phyloP scores from a whole-genome alignment of 2,329 filamentous ascomycete species.

The Thermothelomyces thermophilus region DNA sequence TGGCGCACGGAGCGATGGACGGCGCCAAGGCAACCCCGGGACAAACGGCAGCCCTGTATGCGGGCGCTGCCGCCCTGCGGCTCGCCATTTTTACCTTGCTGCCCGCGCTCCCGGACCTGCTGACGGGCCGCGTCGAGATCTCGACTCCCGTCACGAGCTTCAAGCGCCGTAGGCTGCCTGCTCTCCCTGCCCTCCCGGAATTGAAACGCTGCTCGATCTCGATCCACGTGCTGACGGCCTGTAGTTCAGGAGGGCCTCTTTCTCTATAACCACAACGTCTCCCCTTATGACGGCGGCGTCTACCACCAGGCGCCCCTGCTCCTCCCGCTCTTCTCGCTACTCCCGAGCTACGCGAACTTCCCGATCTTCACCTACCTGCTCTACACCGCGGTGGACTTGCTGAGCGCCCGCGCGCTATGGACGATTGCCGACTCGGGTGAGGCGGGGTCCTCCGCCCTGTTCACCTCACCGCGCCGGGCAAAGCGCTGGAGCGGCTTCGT shows the following conservation, averaged over 20 bases:
- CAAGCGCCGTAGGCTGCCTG: slow-evolving; percentile 68
- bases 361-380: slow-evolving; percentile 72
- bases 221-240: background rate
- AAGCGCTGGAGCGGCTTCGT: slow-evolving; percentile 68
- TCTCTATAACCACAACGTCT: slow-evolving; percentile 92
- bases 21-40: slow-evolving; percentile 34
- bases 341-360: slow-evolving; percentile 62
- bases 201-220: background rate
- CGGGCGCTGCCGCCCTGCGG: slow-evolving; percentile 68
- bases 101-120: slow-evolving; percentile 72
- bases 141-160: slow-evolving; percentile 97
- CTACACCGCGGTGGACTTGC: slow-evolving; percentile 72
- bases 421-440: slow-evolving; percentile 77
- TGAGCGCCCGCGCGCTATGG: slow-evolving; percentile 73
- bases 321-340: slow-evolving; percentile 81
- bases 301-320: slow-evolving; percentile 79
- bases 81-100: slow-evolving; percentile 75
- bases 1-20: slow-evolving; percentile 29
- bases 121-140: slow-evolving; percentile 89
- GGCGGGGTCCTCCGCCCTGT: slow-evolving; percentile 65
- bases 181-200: background rate
- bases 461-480: slow-evolving; percentile 69
- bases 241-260: slow-evolving; percentile 93
- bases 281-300: slow-evolving; percentile 90
- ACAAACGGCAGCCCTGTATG: slow-evolving; percentile 61